Conservation (phyloP, 305 asterid species). For the Fraxinus floribunda region DNA sequence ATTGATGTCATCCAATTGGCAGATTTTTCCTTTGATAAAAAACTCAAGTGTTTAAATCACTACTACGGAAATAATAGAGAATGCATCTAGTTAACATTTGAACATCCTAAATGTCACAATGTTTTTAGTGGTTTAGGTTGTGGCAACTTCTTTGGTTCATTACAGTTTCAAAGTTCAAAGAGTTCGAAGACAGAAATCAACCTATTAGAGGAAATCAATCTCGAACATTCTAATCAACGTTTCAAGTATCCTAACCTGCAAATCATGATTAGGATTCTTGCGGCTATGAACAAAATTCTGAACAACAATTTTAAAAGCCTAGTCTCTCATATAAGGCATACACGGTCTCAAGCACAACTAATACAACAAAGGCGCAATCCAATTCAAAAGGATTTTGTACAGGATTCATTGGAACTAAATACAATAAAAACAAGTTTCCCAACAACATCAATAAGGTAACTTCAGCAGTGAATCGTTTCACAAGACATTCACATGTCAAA, state of each 20-base stretch:
- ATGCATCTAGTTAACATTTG: conserved; percentile 6
- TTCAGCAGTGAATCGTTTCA: neutral
- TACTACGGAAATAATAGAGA: neutral
- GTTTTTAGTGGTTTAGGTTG: neutral
- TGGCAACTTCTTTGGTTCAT: neutral
- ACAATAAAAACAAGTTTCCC: neutral
- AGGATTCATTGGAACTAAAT: neutral
- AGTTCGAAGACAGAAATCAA: neutral
- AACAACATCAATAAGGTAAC: neutral
- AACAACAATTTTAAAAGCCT: neutral
- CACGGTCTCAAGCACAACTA: neutral
- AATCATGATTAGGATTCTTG: neutral
- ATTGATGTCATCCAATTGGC: conserved; percentile 20
- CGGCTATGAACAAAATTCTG: neutral
- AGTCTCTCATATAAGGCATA: neutral
- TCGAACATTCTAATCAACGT: neutral
- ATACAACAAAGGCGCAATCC: neutral
- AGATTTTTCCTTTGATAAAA: conserved; percentile 33
- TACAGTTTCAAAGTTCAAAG: neutral
- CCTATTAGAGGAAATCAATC: neutral
- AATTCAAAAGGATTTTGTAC: neutral
- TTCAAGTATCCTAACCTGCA: neutral
- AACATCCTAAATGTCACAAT: conserved; percentile 4
- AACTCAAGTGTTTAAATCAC: conserved; percentile 19
- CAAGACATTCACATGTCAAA: neutral